Conservation (phyloP, 371 early-diverging fungal species). For the Blakeslea trispora region DNA sequence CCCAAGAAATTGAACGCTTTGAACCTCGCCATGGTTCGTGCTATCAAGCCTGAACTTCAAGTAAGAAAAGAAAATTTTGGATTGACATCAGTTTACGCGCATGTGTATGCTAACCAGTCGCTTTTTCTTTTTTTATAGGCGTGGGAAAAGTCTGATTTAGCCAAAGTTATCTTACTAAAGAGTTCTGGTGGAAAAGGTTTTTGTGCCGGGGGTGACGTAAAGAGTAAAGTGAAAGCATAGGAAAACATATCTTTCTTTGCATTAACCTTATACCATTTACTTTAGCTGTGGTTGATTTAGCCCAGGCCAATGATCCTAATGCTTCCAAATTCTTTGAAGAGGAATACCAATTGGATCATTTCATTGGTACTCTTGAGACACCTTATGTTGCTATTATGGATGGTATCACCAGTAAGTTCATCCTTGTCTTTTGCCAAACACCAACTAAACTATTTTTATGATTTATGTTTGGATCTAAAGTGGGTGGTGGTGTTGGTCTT, state of each 20-base stretch:
- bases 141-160: slow-evolving; percentile 88
- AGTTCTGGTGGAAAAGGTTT: slow-evolving; percentile 80
- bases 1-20: slow-evolving; percentile 89
- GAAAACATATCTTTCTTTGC: not conserved
- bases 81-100: too few relatives aligned
- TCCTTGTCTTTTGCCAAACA: too few relatives aligned
- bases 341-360: slow-evolving; percentile 93
- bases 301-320: slow-evolving; percentile 42
- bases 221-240: slow-evolving; percentile 46
- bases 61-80: too few relatives aligned
- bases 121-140: slow-evolving; percentile 49
- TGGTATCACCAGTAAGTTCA: slow-evolving; percentile 91
- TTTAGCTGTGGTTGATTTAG: slow-evolving; percentile 50
- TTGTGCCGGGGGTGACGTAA: slow-evolving; percentile 98
- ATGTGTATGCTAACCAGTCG: too few relatives aligned
- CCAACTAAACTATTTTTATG: too few relatives aligned
- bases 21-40: slow-evolving; percentile 83
- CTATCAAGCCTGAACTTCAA: slow-evolving; percentile 80
- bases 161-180: slow-evolving; percentile 86
- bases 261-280: too few relatives aligned
- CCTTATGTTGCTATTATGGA: slow-evolving; percentile 89
- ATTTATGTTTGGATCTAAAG: too few relatives aligned
- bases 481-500: slow-evolving; percentile 97
- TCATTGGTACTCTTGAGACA: slow-evolving; percentile 83
- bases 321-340: slow-evolving; percentile 85